Base-by-base conservation (phyloP, 169 alveolate species). In the Plasmodium knowlesi region DNA sequence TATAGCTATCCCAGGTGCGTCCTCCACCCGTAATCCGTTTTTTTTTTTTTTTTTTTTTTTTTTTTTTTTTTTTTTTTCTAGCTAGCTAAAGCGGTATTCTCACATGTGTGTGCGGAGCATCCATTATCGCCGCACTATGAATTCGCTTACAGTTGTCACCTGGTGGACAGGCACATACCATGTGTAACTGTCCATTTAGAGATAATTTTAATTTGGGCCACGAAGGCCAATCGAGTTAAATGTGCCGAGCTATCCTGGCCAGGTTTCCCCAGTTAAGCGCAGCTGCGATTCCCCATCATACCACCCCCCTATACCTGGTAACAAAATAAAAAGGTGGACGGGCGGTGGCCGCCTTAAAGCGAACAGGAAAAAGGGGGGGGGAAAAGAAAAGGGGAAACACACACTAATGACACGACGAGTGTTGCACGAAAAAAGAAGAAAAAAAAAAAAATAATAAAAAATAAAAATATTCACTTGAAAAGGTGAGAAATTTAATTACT, bases 41-140 rank as follows among this genome's bases (percentile, higher is more conserved):
- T 4, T 76, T 78, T 78, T 78, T 37, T 78, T 78, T 37, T 78
- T 78, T 34, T 78, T 78, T 25, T 78, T 34, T 78, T 78, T 25
- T 12, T 30, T 76, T 4, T 76, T 78, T 78, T 78, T 37, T 78
- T 78, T 37, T 78, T 78, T 34, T 78, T 78, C 5, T 28, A 43
- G 16, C n/a, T 9, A 12, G 3, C 0, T 10, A 12, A 43, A 12
- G n/a, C n/a, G 54, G 5, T 3, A 43, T n/a, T 12, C n/a, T 32
- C 39, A 1, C 54, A 0, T 14, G 5, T 14, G 8, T 50, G 61
- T 50, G 61, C 61, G 22, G 61, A 50, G 22, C 19, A 22, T 14
- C 61, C 61, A 1, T 14, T 14, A 50, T 14, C 61, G n/a, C 22
- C 61, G 5, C 61, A 0, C 4, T 50, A 12, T 50, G 3, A 14